Evolutionary conservation across 1,139 yeast genomes (phyloP).

Genomic region (Pichia sp.): DNA sequence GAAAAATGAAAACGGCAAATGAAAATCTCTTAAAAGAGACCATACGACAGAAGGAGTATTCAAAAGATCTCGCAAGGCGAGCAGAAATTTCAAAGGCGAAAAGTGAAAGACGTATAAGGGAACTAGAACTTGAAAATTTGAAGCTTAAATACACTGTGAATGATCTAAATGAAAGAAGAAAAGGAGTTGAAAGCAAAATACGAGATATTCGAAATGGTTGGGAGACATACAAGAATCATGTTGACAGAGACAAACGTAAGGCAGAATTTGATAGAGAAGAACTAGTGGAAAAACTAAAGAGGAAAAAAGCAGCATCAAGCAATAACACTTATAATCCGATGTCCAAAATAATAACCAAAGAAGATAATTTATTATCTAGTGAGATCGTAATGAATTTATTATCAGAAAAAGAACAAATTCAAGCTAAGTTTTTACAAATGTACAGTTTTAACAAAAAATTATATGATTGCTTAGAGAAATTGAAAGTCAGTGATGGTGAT

Average conservation of each 20-base stretch:
- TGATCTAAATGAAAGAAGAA: constrained; percentile 7
- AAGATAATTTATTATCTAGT: background rate
- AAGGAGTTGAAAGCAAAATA: constrained; percentile 3
- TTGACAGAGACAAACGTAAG: constrained; percentile 39
- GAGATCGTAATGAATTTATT: background rate
- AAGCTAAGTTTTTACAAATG: background rate
- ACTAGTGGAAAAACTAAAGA: background rate
- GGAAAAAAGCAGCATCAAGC: background rate
- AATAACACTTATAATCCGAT: no score
- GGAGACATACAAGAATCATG: constrained; percentile 5
- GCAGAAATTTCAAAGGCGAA: constrained; percentile 6
- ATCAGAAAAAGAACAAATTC: constrained; percentile 3
- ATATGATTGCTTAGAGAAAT: constrained; percentile 6
- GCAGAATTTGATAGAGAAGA: constrained; percentile 34
- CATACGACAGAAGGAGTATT: constrained; percentile 13
- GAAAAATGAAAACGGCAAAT: background rate
- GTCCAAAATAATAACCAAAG: no score
- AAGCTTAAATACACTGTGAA: constrained; percentile 9
- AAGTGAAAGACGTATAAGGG: constrained; percentile 16
- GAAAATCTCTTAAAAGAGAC: constrained; percentile 11
- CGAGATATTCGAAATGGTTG: constrained; percentile 8
- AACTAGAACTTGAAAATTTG: constrained; percentile 17
- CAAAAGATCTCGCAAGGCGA: constrained; percentile 9
- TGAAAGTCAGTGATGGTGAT: constrained; percentile 9
- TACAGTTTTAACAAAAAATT: constrained; percentile 2